Conservation (phyloP, 2,329 filamentous ascomycete genomes). For the Trichoderma asperellum region DNA sequence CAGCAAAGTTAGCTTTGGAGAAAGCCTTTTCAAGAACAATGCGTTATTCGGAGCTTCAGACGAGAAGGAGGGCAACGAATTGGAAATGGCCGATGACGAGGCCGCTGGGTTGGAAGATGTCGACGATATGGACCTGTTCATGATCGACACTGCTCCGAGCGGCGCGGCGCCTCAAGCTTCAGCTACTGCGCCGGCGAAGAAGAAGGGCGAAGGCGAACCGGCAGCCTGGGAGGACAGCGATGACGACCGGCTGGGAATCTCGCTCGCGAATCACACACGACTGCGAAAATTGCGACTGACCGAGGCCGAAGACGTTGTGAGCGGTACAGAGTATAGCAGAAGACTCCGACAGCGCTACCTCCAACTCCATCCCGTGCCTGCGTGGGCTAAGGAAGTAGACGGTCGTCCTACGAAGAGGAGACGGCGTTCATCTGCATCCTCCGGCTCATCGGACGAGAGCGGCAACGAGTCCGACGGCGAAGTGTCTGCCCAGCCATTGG, state of each 20-base stretch:
- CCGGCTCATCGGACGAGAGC: constrained; percentile 56
- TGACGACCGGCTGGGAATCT: constrained; percentile 84
- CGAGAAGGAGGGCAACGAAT: constrained; percentile 41
- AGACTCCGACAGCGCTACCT: constrained; percentile 79
- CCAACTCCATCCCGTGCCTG: constrained; percentile 61
- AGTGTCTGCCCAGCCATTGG: constrained; percentile 74
- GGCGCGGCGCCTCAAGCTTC: constrained; percentile 42
- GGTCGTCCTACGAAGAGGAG: constrained; percentile 56
- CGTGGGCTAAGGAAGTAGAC: constrained; percentile 60
- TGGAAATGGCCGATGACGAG: constrained; percentile 49
- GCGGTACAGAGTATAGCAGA: constrained; percentile 80
- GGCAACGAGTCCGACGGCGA: constrained; percentile 62
- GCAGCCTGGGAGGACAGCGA: constrained; percentile 94
- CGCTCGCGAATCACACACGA: constrained; percentile 73
- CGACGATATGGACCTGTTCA: constrained; percentile 83
- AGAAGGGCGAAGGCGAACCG: constrained; percentile 43
- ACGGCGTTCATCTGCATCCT: constrained; percentile 56
- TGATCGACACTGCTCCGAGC: constrained; percentile 70
- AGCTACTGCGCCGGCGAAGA: constrained; percentile 36
- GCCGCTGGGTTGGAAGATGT: constrained; percentile 60
- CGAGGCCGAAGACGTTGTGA: constrained; percentile 84
- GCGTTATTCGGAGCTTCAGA: constrained; percentile 41
- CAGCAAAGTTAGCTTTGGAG: constrained; percentile 78
- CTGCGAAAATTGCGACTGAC: constrained; percentile 81
- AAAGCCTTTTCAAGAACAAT: constrained; percentile 67